Evolutionary conservation across 495 filamentous ascomycete species (phyloP), one percentile per base, ranked within the genome.

Genomic region (Pseudevernia furfuracea): DNA sequence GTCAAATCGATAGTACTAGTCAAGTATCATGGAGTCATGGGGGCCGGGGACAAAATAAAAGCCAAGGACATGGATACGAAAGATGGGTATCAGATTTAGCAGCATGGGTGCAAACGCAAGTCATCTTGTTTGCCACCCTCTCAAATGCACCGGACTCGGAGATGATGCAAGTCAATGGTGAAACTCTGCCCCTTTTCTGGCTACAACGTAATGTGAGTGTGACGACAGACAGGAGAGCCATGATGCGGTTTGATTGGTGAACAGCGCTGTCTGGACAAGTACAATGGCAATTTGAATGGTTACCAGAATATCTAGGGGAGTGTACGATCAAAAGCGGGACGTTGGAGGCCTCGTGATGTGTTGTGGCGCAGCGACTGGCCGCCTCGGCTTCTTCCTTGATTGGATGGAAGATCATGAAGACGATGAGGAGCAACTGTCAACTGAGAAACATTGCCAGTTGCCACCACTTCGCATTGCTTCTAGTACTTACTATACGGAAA

Each of bases 361-460:
- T 39, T 57, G 61, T 52, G 61, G 61, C 61, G 52, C 49, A 63
- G 61, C 52, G 43, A 53, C 23, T 53, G 49, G 49, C 25, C 49
- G 28, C 14, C 37, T 23, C 25, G 61, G 30, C 55, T 32, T 36
- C 23, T 56, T 55, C 49, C n/a, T 55, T 57, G 36, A 63, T 63
- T 62, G 49, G 60, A 56, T 43, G 55, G 23, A 39, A 34, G 48
- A 10, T 57, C 43, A 53, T 53, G 46, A 53, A 30, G n/a, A 17
- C 49, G 14, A n/a, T n/a, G n/a, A n/a, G n/a, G n/a, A n/a, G n/a
- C n/a, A n/a, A n/a, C n/a, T n/a, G n/a, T n/a, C n/a, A n/a, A n/a
- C n/a, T n/a, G n/a, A n/a, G n/a, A n/a, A n/a, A n/a, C n/a, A n/a
- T n/a, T n/a, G n/a, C n/a, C n/a, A n/a, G n/a, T n/a, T n/a, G n/a